Conservation (phyloP, 2,329 filamentous ascomycete species). For the Lomentospora prolificans region DNA sequence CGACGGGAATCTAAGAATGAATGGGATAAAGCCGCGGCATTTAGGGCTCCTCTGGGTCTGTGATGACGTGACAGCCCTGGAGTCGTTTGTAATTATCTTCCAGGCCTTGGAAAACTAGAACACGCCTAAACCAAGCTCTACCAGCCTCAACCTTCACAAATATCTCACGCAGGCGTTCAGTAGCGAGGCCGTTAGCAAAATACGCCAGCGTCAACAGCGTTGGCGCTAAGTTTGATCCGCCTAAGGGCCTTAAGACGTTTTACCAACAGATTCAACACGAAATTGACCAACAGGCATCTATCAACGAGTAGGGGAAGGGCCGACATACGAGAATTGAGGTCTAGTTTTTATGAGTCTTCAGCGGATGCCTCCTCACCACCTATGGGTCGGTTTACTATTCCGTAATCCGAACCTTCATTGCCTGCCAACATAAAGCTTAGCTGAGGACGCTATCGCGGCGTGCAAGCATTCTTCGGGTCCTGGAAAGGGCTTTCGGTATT, state of each 20-base stretch:
- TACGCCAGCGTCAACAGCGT: background rate
- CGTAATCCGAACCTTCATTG: no score
- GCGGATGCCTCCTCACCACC: no score
- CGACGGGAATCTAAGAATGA: background rate
- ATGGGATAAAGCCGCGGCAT: background rate
- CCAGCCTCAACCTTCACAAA: background rate
- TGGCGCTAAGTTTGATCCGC: background rate
- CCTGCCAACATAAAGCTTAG: no score
- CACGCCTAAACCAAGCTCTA: background rate
- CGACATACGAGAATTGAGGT: no score
- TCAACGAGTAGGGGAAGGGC: no score
- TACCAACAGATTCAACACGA: no score
- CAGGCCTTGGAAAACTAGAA: background rate
- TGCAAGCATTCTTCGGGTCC: no score
- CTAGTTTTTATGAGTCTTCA: no score
- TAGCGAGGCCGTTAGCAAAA: background rate
- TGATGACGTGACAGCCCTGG: background rate
- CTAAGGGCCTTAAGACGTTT: background rate
- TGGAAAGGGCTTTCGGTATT: no score
- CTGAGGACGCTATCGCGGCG: no score
- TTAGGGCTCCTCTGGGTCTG: background rate
- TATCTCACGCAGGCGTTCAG: background rate
- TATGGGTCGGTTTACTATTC: no score
- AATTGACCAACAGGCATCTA: no score
- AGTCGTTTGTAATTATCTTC: background rate